Conservation (phyloP, 2,329 filamentous ascomycete species). For the Graphiopsis chlorocephala region DNA sequence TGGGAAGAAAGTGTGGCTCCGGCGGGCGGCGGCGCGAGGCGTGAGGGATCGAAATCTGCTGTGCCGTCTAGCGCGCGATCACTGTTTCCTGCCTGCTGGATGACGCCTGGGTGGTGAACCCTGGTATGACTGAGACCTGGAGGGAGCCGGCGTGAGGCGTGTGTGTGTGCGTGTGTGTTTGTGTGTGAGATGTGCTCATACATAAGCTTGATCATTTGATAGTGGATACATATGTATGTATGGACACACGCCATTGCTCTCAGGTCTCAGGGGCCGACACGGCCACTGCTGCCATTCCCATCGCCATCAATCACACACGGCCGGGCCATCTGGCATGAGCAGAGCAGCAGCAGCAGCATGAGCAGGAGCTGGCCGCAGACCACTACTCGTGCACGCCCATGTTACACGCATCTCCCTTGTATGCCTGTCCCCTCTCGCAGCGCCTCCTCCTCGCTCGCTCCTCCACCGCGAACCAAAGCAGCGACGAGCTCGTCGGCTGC, state of each 20-base stretch:
- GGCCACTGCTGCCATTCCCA: not conserved
- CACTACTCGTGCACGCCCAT: not conserved
- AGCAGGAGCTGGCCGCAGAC: not conserved
- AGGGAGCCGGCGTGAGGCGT: not conserved
- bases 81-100: not conserved
- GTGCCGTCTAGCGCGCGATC: not conserved
- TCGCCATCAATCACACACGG: not conserved
- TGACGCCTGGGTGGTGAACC: not conserved
- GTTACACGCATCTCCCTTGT: not conserved
- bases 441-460: not conserved
- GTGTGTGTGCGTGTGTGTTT: not conserved
- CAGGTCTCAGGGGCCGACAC: not conserved
- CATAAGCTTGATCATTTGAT: not conserved
- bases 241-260: not conserved
- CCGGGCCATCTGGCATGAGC: not conserved
- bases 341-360: not conserved
- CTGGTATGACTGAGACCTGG: not conserved
- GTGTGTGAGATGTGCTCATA: not conserved
- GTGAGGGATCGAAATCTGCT: conserved; percentile 7
- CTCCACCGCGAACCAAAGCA: not conserved
- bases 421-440: not conserved
- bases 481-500: not conserved
- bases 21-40: not conserved
- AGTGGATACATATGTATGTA: not conserved
- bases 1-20: not conserved